Conservation (phyloP, 208 protist genomes). For the Porcisia hertigi region DNA sequence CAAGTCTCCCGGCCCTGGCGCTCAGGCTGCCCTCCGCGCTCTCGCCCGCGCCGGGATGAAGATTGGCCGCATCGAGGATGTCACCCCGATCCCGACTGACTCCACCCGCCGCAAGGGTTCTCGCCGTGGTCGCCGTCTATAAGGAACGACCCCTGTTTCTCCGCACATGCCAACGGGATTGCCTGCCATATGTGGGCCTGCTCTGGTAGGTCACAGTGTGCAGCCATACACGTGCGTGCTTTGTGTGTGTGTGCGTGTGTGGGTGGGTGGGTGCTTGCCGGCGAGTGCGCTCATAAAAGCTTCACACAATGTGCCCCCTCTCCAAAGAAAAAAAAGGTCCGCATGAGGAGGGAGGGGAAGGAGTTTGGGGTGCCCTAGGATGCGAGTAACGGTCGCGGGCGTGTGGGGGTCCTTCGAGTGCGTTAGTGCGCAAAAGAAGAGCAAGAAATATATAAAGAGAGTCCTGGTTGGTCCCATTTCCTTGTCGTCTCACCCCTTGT, state of each 20-base stretch:
- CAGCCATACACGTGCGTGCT: too few relatives aligned
- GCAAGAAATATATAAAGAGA: background rate
- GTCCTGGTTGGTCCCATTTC: background rate
- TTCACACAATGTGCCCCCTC: too few relatives aligned
- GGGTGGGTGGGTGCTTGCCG: background rate
- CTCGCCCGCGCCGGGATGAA: conserved; percentile 99
- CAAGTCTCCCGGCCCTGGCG: conserved; percentile 99
- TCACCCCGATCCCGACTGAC: conserved; percentile 99
- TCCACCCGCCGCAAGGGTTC: conserved; percentile 98
- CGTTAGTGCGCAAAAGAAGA: too few relatives aligned
- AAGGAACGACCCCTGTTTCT: conserved; percentile 35
- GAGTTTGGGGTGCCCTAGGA: background rate
- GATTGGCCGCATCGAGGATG: conserved; percentile 99
- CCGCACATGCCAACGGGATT: background rate
- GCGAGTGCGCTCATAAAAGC: background rate
- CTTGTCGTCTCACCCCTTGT: background rate
- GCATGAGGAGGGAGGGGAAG: background rate
- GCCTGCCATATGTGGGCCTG: background rate
- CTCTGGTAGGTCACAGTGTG: background rate
- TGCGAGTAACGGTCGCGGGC: background rate
- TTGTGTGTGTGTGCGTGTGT: background rate
- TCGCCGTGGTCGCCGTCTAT: conserved; percentile 98
- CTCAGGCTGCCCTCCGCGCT: conserved; percentile 99
- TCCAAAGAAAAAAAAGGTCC: background rate
- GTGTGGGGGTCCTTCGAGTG: background rate